Evolutionary conservation across 805 yeast species (phyloP).

Genomic region (Blastobotrys attinorum): DNA sequence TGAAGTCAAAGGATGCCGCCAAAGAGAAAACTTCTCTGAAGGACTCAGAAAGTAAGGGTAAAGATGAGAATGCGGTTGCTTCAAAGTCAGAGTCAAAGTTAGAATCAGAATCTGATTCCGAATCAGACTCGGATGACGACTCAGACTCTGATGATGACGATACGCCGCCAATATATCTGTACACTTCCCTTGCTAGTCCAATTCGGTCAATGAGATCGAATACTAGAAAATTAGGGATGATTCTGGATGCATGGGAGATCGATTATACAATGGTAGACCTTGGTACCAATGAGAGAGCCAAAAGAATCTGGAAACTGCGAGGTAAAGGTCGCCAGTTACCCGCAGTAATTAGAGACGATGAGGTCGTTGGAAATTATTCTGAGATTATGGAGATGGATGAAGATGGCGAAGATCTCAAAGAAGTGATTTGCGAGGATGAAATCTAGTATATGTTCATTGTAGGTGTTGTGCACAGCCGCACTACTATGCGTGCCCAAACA

Average conservation of each 20-base stretch:
- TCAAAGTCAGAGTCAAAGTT: background rate
- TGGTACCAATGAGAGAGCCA: conserved; percentile 83
- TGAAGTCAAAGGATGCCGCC: background rate
- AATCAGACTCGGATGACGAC: background rate
- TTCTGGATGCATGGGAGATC: conserved; percentile 65
- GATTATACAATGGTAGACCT: conserved; percentile 64
- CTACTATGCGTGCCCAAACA: background rate
- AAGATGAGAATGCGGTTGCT: background rate
- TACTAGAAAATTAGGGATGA: conserved; percentile 68
- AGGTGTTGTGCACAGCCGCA: background rate
- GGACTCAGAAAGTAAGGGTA: background rate
- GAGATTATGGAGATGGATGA: conserved; percentile 85
- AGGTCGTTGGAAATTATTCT: conserved; percentile 79
- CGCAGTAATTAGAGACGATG: conserved; percentile 76
- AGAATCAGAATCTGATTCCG: background rate
- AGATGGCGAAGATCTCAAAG: conserved; percentile 22
- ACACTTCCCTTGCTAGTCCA: conserved; percentile 79
- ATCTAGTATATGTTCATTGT: background rate
- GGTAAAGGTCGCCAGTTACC: conserved; percentile 70
- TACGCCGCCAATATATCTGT: conserved; percentile 49
- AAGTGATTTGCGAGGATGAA: conserved; percentile 16
- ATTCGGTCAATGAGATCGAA: conserved; percentile 68
- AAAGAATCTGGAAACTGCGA: conserved; percentile 67
- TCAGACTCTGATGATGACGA: conserved; percentile 6
- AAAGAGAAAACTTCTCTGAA: background rate